Evolutionary conservation across 805 yeast species (phyloP), one percentile per base, ranked within the genome.

Genomic region (Hanseniaspora opuntiae): DNA sequence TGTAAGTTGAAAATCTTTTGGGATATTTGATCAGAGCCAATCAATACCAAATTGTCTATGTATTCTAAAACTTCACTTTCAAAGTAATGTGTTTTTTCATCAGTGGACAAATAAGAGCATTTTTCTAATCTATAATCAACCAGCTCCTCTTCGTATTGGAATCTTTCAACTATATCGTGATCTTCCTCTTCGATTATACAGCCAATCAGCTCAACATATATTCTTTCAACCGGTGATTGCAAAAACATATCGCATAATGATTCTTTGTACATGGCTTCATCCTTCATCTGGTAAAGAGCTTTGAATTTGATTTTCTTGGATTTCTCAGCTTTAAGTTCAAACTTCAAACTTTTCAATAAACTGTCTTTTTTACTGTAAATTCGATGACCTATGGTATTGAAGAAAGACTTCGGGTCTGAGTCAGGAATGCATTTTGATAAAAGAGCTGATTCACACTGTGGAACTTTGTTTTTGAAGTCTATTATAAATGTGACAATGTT

Each of bases 11-110:
- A 89, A 0, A 88, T 86, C 32, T 75, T 68, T 37, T 76, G 70
- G 6, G 79, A 79, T 1, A 74, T 73, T 22, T 82, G 77, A 39
- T 51, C 54, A 5, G 40, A 17, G 6, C 78, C 75, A 16, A 90
- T 77, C 16, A 82, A 68, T 3, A 88, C 78, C 81, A 89, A 77
- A 36, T 84, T 94, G 14, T 78, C 81, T 0, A 79, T 77, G 74
- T 79, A 72, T 10, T 75, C 78, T 44, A 69, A 68, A 4, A 88
- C 67, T 28, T 75, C 46, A 11, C 24, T 73, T 1, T 60, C 59
- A 10, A 69, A 68, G 28, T 74, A 60, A 1, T 54, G 55, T 16
- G 64, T 62, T 53, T 81, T 80, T 2, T 59, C 57, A 0, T 64
- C 63, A 0, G 55, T 52, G 0, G 93, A 86, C 36, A 78, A 70